Conservation (phyloP, 2,329 filamentous ascomycete species). For the Cadophora sp. region DNA sequence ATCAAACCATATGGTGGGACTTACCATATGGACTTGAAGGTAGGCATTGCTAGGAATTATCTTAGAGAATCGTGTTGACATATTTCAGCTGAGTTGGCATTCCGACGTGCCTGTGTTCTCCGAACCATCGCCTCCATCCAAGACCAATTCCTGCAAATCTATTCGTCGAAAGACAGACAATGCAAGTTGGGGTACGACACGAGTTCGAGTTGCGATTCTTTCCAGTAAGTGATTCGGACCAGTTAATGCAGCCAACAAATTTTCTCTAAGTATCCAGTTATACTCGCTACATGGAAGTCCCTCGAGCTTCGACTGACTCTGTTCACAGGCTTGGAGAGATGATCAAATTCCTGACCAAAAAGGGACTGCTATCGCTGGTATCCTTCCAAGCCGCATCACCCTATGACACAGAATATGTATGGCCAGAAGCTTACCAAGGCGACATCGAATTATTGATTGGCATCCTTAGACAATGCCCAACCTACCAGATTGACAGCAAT, state of each 20-base stretch:
- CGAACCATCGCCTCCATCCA: constrained; percentile 74
- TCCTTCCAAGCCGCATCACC: constrained; percentile 60
- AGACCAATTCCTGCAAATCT: constrained; percentile 69
- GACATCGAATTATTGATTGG: constrained; percentile 67
- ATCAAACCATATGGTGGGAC: constrained; percentile 70
- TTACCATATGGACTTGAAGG: constrained; percentile 72
- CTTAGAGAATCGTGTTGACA: constrained; percentile 25
- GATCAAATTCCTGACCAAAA: constrained; percentile 71
- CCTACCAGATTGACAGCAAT: constrained; percentile 76
- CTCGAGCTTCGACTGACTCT: background rate
- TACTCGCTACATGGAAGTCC: no score
- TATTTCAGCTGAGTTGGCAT: constrained; percentile 65
- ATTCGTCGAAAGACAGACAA: constrained; percentile 70
- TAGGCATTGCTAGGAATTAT: constrained; percentile 38
- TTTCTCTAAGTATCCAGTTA: no score
- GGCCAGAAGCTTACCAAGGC: constrained; percentile 54
- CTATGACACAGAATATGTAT: constrained; percentile 42
- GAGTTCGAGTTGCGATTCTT: constrained; percentile 75
- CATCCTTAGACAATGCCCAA: constrained; percentile 68
- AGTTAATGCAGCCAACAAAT: background rate
- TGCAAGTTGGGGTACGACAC: constrained; percentile 79
- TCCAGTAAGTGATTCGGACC: constrained; percentile 59
- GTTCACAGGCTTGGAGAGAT: constrained; percentile 59
- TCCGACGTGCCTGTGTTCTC: constrained; percentile 70
- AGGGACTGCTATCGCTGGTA: constrained; percentile 64